These are phyloP conservation scores for Luffa aegyptiaca DNA, from an alignment of 306 rosid genomes.

Conservation along the genomic window DNA sequence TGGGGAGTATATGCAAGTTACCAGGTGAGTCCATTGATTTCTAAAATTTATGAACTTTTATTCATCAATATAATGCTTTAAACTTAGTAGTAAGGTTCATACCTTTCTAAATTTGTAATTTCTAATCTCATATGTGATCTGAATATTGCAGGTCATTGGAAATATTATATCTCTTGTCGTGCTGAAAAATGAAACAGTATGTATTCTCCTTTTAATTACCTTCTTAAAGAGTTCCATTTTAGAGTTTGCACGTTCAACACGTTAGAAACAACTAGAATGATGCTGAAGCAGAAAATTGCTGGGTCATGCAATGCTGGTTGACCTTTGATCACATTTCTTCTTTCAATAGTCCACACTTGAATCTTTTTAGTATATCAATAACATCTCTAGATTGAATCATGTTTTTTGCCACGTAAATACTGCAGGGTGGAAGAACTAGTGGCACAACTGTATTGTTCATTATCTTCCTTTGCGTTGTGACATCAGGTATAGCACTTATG, in stretches of 20 bases:
- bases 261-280: not conserved
- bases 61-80: not conserved
- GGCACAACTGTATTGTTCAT: slow-evolving; percentile 58
- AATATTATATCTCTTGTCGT: slow-evolving; percentile 73
- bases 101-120: not conserved
- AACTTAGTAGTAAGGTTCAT: not conserved
- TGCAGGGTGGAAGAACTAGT: slow-evolving; percentile 57
- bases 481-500: slow-evolving; percentile 70
- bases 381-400: not conserved
- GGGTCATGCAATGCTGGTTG: too few relatives aligned
- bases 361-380: not conserved
- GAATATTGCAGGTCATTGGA: slow-evolving; percentile 70
- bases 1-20: slow-evolving; percentile 74
- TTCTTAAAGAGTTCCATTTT: slow-evolving; percentile 13
- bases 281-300: not conserved
- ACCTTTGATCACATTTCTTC: not conserved
- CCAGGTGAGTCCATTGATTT: slow-evolving; percentile 49
- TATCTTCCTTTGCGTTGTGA: slow-evolving; percentile 68
- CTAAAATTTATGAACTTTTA: not conserved
- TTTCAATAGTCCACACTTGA: not conserved
- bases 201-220: slow-evolving; percentile 15
- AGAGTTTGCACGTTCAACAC: not conserved
- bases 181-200: slow-evolving; percentile 53
- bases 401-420: slow-evolving; percentile 8
- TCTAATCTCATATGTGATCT: not conserved